Conservation (phyloP, 2,329 filamentous ascomycete genomes). For the Talaromyces sp. region DNA sequence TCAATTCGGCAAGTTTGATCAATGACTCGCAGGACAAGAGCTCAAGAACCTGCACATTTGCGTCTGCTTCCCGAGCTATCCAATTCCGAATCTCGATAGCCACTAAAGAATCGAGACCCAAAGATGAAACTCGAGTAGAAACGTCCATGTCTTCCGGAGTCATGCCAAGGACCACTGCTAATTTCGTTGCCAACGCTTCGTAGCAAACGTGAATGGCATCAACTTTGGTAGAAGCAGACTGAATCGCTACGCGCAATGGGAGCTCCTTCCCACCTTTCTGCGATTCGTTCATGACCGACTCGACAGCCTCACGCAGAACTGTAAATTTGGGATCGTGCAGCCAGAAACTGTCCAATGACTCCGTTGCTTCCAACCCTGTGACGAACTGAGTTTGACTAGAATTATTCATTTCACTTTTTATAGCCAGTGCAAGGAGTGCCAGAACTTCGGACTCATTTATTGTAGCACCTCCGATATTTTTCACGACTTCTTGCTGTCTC, state of each 20-base stretch:
- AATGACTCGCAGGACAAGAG: constrained; percentile 15
- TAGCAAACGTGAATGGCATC: constrained; percentile 8
- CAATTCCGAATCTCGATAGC: constrained; percentile 31
- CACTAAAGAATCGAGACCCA: constrained; percentile 29
- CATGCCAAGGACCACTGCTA: constrained; percentile 7
- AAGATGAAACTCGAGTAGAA: constrained; percentile 17
- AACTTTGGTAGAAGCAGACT: constrained; percentile 6
- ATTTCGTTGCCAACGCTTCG: constrained; percentile 1
- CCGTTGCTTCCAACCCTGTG: constrained; percentile 48
- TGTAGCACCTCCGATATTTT: constrained; percentile 25
- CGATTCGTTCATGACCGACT: constrained; percentile 22
- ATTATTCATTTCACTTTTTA: constrained; percentile 43
- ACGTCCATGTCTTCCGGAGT: constrained; percentile 9
- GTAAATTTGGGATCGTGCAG: constrained; percentile 11
- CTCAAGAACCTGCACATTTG: constrained; percentile 45
- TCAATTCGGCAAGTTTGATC: constrained; percentile 7
- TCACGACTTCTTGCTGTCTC: constrained; percentile 24
- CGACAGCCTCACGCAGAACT: constrained; percentile 29
- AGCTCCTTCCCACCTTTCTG: background rate
- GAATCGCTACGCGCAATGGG: background rate
- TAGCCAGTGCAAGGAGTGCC: constrained; percentile 51
- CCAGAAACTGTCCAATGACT: constrained; percentile 9
- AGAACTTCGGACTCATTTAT: constrained; percentile 50
- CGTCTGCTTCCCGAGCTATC: constrained; percentile 40
- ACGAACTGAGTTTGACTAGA: constrained; percentile 52